phyloP scores from a whole-genome alignment of 345 rosid genomes.

The Hypericum androsaemum region DNA sequence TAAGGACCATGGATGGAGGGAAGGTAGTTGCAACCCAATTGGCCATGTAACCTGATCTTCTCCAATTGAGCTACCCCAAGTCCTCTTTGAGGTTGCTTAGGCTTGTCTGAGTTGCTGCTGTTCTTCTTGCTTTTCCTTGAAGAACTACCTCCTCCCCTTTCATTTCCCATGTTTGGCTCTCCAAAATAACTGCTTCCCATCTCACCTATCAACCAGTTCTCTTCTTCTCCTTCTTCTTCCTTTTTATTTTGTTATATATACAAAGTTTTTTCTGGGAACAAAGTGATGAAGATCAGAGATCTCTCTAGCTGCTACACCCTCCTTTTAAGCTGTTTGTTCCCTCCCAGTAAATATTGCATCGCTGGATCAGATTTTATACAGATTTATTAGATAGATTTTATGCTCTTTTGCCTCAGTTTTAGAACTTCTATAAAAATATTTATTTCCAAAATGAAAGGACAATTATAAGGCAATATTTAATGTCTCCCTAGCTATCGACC shows the following conservation, averaged over 20 bases:
- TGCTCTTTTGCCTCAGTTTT: constrained; percentile 21
- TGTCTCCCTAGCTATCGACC: constrained; percentile 9
- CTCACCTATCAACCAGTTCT: not conserved
- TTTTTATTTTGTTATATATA: not conserved
- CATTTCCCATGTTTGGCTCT: constrained; percentile 50
- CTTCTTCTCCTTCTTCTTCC: constrained; percentile 8
- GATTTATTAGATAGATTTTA: constrained; percentile 68
- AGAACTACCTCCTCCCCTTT: constrained; percentile 36
- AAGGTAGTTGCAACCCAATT: constrained; percentile 29
- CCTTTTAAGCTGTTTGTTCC: constrained; percentile 32
- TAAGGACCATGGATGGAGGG: constrained; percentile 34
- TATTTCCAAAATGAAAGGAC: constrained; percentile 3
- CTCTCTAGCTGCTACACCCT: not conserved
- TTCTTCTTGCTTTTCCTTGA: constrained; percentile 72
- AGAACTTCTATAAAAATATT: constrained; percentile 12
- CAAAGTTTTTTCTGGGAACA: not conserved
- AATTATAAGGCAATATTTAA: not conserved
- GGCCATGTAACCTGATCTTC: constrained; percentile 68
- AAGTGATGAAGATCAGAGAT: not conserved
- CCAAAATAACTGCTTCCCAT: constrained; percentile 77
- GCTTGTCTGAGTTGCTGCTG: constrained; percentile 47
- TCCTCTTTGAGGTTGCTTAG: constrained; percentile 92
- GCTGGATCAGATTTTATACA: constrained; percentile 84
- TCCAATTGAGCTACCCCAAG: constrained; percentile 97
- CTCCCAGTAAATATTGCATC: constrained; percentile 57